These are phyloP conservation scores for Scheffersomyces segobiensis DNA, from an alignment of 1,139 yeast genomes.

Conservation along the genomic window DNA sequence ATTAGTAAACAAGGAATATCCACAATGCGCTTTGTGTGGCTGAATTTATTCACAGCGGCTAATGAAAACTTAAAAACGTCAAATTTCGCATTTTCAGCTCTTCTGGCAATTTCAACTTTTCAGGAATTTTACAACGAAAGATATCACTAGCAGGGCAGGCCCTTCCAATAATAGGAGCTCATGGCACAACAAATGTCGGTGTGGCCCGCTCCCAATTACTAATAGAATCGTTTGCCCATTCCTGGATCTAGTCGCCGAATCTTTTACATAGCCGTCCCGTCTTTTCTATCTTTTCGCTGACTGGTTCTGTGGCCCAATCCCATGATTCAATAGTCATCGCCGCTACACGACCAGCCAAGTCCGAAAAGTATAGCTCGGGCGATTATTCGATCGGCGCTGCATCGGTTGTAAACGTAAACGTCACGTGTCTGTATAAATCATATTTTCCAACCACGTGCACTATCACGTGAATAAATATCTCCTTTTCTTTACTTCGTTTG, in stretches of 20 bases:
- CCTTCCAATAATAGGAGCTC: neutral
- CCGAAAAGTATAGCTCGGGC: neutral
- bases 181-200: neutral
- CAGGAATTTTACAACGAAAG: neutral
- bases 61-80: neutral
- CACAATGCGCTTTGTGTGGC: neutral
- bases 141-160: neutral
- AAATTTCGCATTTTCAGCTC: neutral
- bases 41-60: neutral
- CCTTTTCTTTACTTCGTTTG: too few relatives aligned
- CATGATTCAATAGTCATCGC: neutral
- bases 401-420: too few relatives aligned
- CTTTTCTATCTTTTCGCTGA: neutral
- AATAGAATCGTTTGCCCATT: neutral
- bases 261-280: neutral
- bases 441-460: neutral
- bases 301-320: neutral
- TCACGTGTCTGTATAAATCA: neutral
- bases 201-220: neutral
- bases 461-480: neutral
- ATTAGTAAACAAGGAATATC: neutral
- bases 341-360: neutral
- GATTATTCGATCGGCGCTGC: neutral
- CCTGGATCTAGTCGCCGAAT: neutral
- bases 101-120: neutral